Percentiles rank a stretch among this genome's conserved stretches.
Evolutionary conservation across 1,284 basidiomycete genomes (phyloP).

Genomic region (Serendipita sp.): DNA sequence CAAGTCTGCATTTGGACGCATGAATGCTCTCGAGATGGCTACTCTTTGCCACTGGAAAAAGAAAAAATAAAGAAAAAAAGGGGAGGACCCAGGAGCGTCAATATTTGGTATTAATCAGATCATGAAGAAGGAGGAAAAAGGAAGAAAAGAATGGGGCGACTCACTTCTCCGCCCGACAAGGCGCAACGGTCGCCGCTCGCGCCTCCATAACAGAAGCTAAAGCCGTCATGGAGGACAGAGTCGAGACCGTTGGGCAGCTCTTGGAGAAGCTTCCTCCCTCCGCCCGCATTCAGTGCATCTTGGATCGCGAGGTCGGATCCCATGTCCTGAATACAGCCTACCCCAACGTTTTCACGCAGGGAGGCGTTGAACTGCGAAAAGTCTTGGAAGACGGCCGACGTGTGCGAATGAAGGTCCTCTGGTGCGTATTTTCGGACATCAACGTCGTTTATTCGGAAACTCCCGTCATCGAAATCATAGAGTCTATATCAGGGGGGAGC

Average conservation of each 20-base stretch:
- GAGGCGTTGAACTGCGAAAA: conserved; percentile 65
- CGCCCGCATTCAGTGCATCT: conserved; percentile 47
- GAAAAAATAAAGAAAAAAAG: too few relatives aligned
- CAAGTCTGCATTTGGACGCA: conserved; percentile 65
- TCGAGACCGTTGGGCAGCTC: conserved; percentile 49
- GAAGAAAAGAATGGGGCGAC: conserved; percentile 16
- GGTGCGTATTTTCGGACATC: conserved; percentile 51
- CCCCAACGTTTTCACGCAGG: conserved; percentile 61
- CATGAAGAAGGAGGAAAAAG: too few relatives aligned
- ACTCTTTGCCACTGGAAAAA: conserved; percentile 65
- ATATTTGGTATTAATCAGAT: too few relatives aligned
- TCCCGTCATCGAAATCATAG: conserved; percentile 52
- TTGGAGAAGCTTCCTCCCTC: conserved; percentile 46
- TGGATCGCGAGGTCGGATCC: conserved; percentile 30
- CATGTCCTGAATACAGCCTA: conserved; percentile 40
- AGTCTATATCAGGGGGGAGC: conserved; percentile 51
- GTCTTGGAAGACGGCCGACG: conserved; percentile 68
- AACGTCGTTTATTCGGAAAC: conserved; percentile 50
- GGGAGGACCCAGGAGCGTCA: too few relatives aligned
- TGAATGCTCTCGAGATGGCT: conserved; percentile 69
- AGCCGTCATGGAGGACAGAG: conserved; percentile 46
- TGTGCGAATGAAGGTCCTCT: conserved; percentile 52
- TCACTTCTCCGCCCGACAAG: conserved; percentile 63
- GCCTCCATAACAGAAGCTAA: conserved; percentile 20
- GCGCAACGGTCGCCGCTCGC: conserved; percentile 34